Base-by-base conservation (phyloP, 1,139 yeast species). In the Pichia kudriavzevii region DNA sequence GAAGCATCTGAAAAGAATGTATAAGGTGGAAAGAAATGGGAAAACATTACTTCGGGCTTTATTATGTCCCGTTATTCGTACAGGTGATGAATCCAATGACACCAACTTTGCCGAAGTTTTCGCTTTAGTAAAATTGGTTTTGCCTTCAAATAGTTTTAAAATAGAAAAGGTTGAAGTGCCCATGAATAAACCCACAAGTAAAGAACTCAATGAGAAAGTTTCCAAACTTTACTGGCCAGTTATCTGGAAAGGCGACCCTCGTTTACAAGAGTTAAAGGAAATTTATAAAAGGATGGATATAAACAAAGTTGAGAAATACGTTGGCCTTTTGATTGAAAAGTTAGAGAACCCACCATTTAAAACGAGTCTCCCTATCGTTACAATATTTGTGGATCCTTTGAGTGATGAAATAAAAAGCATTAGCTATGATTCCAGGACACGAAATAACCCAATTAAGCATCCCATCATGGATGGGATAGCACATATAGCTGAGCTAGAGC, bases 161-260 rank as follows among this genome's bases (percentile, higher is more conserved):
- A 3, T 67, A 4, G 56, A 49, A 9, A 40, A 39, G 7, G 41
- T 50, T 8, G 44, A 50, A 2, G 69, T 79, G 3, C 82, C 91
- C 0, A 47, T 49, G 25, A 63, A 62, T 38, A 67, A 69, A 17
- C 88, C 93, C 0, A 59, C 67, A 5, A 75, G 84, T 2, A 81
- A 79, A 48, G 85, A 79, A 17, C 58, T 74, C 12, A 69, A 80
- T 7, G 44, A 58, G 1, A 61, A 63, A 29, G 87, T 95, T 96
- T 69, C 88, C 1, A 42, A 53, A 1, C 43, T 55, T 22, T 72
- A 71, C 43, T 91, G 98, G 98, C 97, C 97, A 0, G 61, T 84
- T 40, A 67, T 85, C 22, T 91, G 97, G 97, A 78, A 87, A 47
- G 97, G 97, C 0, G 84, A 88, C 50, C 94, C 95, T 0, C 69